phyloP scores from a whole-genome alignment of 164 flowering plant genomes.

The Aristolochia contorta region DNA sequence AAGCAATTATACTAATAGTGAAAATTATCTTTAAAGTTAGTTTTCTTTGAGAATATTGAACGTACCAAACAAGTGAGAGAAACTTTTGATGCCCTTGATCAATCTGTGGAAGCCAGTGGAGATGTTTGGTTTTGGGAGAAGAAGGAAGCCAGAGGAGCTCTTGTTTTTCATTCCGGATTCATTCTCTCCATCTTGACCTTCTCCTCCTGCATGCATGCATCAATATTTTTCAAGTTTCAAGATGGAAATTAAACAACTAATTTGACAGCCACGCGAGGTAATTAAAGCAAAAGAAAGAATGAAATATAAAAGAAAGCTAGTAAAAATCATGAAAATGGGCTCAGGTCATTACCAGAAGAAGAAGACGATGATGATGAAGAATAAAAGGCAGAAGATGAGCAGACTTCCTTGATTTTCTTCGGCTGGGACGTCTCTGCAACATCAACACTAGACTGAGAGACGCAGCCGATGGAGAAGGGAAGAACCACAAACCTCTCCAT shows the following conservation, averaged over 20 bases:
- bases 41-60: background rate
- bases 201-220: constrained; percentile 14
- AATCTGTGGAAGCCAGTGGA: constrained; percentile 50
- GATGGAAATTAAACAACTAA: no score
- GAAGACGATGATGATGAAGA: background rate
- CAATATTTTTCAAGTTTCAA: background rate
- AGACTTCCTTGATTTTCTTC: constrained; percentile 25
- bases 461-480: constrained; percentile 56
- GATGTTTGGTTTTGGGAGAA: constrained; percentile 43
- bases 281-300: no score
- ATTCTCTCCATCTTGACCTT: constrained; percentile 24
- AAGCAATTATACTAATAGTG: no score
- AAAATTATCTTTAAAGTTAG: no score
- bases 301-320: no score
- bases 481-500: constrained; percentile 64
- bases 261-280: no score
- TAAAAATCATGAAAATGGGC: constrained; percentile 7
- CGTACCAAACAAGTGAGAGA: constrained; percentile 74
- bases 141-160: constrained; percentile 27
- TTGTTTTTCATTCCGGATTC: constrained; percentile 37
- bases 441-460: constrained; percentile 39
- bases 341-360: constrained; percentile 12
- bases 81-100: constrained; percentile 54
- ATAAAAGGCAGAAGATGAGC: no score
- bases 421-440: constrained; percentile 13